Evolutionary conservation across 371 early-diverging fungal species (phyloP).

Genomic region (Neoconidiobolus thromboides): DNA sequence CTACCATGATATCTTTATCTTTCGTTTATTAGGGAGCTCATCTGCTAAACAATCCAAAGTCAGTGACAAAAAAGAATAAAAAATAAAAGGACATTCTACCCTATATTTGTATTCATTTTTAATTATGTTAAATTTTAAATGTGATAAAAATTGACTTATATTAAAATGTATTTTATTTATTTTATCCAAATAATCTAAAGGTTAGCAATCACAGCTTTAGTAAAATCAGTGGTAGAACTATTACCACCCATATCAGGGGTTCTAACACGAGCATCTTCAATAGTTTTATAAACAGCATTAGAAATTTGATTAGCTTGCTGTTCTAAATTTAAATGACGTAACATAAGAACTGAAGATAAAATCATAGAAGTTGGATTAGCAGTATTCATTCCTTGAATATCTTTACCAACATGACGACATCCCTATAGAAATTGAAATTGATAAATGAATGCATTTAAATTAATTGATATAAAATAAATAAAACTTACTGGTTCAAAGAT

Average conservation of each 20-base stretch:
- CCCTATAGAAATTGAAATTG: slow-evolving; percentile 20
- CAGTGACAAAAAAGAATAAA: too few species aligned
- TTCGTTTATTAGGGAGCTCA: neutral
- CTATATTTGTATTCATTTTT: too few species aligned
- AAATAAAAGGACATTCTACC: too few species aligned
- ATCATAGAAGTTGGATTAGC: slow-evolving; percentile 90
- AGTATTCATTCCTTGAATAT: slow-evolving; percentile 71
- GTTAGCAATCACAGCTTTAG: slow-evolving; percentile 47
- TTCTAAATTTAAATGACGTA: slow-evolving; percentile 74
- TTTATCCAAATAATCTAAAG: slow-evolving; percentile 15
- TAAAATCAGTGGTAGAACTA: slow-evolving; percentile 76
- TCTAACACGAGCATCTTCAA: slow-evolving; percentile 33
- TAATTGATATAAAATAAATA: neutral
- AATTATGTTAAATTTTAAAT: too few species aligned
- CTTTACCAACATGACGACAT: slow-evolving; percentile 87
- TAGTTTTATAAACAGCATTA: slow-evolving; percentile 53
- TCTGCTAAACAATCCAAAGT: too few species aligned
- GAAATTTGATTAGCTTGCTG: slow-evolving; percentile 69
- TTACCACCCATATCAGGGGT: slow-evolving; percentile 67
- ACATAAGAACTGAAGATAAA: slow-evolving; percentile 75
- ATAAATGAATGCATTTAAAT: neutral
- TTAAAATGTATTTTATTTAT: too few species aligned
- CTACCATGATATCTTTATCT: neutral
- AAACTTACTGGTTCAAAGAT: slow-evolving; percentile 79
- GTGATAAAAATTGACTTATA: too few species aligned